Percentiles rank a stretch among this genome's conserved stretches.
Evolutionary conservation across 208 protist genomes (phyloP).

Genomic region (Leishmania guyanensis): DNA sequence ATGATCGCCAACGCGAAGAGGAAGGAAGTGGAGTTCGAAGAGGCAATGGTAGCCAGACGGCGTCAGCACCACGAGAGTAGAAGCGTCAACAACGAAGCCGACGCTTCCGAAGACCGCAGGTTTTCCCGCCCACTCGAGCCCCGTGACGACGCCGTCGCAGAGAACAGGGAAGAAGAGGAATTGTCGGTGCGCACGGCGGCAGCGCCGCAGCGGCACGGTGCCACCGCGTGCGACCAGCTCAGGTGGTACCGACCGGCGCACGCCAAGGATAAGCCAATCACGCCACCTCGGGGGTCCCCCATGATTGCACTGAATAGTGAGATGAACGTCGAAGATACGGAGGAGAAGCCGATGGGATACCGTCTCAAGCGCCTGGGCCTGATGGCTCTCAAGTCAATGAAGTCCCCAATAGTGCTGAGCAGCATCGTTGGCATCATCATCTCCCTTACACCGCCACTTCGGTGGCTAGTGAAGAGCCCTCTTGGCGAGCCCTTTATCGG

Average conservation of each 20-base stretch:
- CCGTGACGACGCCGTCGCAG: background rate
- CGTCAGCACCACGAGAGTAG: slow-evolving; percentile 9
- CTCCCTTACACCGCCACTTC: slow-evolving; percentile 64
- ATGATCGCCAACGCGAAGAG: slow-evolving; percentile 34
- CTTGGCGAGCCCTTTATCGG: slow-evolving; percentile 48
- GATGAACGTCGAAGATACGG: slow-evolving; percentile 10
- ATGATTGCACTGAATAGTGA: slow-evolving; percentile 15
- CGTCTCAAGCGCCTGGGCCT: slow-evolving; percentile 12
- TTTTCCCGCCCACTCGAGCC: slow-evolving; percentile 31
- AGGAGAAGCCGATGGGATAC: background rate
- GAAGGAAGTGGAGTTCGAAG: slow-evolving; percentile 27
- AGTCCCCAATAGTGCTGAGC: slow-evolving; percentile 48
- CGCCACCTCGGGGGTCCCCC: slow-evolving; percentile 8
- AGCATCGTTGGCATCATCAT: slow-evolving; percentile 63
- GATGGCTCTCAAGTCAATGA: slow-evolving; percentile 29
- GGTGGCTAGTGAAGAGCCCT: slow-evolving; percentile 53
- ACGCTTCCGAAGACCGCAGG: slow-evolving; percentile 22
- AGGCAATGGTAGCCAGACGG: background rate
- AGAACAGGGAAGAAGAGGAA: background rate
- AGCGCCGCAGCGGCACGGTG: slow-evolving; percentile 14
- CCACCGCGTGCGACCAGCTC: slow-evolving; percentile 42
- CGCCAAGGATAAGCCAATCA: slow-evolving; percentile 31
- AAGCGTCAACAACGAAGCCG: slow-evolving; percentile 2
- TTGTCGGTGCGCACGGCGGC: slow-evolving; percentile 3
- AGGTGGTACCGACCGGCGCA: slow-evolving; percentile 40